A percentile compares a stretch with the other conserved stretches of the same genome.
Evolutionary conservation across 805 yeast genomes (phyloP).

Genomic region (Candida stauntonica): DNA sequence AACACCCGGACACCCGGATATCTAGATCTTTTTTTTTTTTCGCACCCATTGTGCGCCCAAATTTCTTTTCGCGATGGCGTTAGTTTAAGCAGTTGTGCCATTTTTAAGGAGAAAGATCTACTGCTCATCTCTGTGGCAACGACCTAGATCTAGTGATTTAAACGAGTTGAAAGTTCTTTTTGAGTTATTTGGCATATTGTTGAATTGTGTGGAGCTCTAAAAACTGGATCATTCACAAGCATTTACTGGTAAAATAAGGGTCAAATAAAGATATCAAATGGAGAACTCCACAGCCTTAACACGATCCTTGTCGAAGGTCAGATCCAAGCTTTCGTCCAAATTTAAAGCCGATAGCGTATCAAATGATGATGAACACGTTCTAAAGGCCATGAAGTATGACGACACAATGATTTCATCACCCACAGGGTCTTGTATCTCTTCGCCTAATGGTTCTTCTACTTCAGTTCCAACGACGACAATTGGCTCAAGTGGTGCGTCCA

Average conservation of each 20-base stretch:
- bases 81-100: neutral
- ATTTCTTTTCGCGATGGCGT: neutral
- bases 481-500: neutral
- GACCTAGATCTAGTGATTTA: no score
- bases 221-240: no score
- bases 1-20: neutral
- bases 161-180: no score
- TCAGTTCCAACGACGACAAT: neutral
- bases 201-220: no score
- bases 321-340: slow-evolving; percentile 20
- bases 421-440: neutral
- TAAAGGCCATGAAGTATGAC: slow-evolving; percentile 24
- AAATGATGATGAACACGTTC: slow-evolving; percentile 13
- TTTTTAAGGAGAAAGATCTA: no score
- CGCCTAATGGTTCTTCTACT: neutral
- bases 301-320: slow-evolving; percentile 24
- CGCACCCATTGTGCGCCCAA: neutral
- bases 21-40: neutral
- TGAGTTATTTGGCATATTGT: no score
- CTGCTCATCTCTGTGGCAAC: no score
- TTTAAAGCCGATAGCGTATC: slow-evolving; percentile 10
- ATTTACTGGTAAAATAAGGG: no score
- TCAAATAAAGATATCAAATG: no score
- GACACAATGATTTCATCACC: slow-evolving; percentile 6
- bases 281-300: slow-evolving; percentile 16